Base-by-base conservation (phyloP, 345 rosid genomes). In the Schrenkiella parvula region DNA sequence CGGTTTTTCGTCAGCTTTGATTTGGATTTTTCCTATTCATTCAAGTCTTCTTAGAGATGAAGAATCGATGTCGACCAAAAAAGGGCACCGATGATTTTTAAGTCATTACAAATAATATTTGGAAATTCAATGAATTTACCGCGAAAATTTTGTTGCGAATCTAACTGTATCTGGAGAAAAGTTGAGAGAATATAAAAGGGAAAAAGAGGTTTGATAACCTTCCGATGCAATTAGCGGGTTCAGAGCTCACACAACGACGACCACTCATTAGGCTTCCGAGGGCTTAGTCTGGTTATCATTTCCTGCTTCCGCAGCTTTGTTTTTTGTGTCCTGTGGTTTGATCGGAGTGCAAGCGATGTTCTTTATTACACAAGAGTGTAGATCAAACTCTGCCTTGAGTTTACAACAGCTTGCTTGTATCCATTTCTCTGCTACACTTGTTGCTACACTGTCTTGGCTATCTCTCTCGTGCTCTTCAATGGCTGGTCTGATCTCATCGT, bases 401-500 rank as follows among this genome's bases (percentile, higher is more conserved):
- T 89, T 89, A 32, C 57, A 5, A 74, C 98, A 91, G 84, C 90
- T 79, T 28, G 91, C 97, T 81, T 87, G 85, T 25, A 95, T 91
- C 99, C 99, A 95, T 74, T 89, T 91, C 86, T 95, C 99, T 2
- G 96, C 99, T 50, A 95, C 93, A 41, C 91, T 86, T 31, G 99
- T 91, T 2, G 99, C 89, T 29, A 89, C 92, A 68, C 84, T 84
- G 68, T 91, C 99, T 77, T 95, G 97, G 82, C 74, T 95, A 71
- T 95, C 99, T 84, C 95, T 88, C 71, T 89, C 99, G 37, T 91
- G 93, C 77, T 95, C 96, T 78, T 95, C 98, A 35, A 95, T 89
- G 7, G 92, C 93, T 1, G 97, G 98, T 9, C 98, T 78, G 57
- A 95, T 95, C 74, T 91, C 96, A 72, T 86, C 73, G 35, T 87